These are phyloP conservation scores for Teratosphaeria zuluensis DNA, from an alignment of 2,329 filamentous ascomycete genomes.

Conservation along the genomic window DNA sequence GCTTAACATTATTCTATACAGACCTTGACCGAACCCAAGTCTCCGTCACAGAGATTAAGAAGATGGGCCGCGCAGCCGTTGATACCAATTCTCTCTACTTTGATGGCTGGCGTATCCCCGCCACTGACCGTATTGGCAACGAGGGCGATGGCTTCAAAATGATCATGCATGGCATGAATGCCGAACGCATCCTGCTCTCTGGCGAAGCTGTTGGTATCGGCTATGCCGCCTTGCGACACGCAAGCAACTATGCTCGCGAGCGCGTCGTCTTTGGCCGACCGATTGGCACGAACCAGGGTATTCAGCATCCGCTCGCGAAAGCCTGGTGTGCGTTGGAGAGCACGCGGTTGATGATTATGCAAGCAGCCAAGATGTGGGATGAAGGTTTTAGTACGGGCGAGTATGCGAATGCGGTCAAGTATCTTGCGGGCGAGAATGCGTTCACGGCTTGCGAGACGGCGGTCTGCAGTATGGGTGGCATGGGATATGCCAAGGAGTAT, in stretches of 20 bases:
- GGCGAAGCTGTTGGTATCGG: conserved; percentile 41
- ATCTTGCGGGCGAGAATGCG: conserved; percentile 55
- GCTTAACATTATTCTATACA: conserved; percentile 38
- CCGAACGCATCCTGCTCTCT: conserved; percentile 62
- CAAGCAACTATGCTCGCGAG: conserved; percentile 56
- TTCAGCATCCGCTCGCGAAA: conserved; percentile 56
- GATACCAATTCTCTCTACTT: conserved; percentile 38
- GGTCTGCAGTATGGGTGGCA: conserved; percentile 51
- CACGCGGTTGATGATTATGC: conserved; percentile 56
- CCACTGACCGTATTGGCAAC: conserved; percentile 30
- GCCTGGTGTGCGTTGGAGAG: conserved; percentile 57
- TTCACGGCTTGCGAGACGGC: conserved; percentile 54
- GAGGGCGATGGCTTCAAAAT: conserved; percentile 39
- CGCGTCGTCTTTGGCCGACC: conserved; percentile 56
- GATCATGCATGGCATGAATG: conserved; percentile 70
- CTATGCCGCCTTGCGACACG: conserved; percentile 37
- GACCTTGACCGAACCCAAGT: conserved; percentile 30
- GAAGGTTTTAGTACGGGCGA: conserved; percentile 39
- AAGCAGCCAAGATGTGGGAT: conserved; percentile 55
- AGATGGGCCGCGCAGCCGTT: conserved; percentile 37
- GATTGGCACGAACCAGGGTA: conserved; percentile 57
- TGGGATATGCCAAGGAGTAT: conserved; percentile 40
- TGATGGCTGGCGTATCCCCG: conserved; percentile 34
- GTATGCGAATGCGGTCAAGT: conserved; percentile 59
- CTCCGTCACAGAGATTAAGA: conserved; percentile 35